Conservation (phyloP, 2,329 filamentous ascomycete species). For the Diaporthe citriasiana region DNA sequence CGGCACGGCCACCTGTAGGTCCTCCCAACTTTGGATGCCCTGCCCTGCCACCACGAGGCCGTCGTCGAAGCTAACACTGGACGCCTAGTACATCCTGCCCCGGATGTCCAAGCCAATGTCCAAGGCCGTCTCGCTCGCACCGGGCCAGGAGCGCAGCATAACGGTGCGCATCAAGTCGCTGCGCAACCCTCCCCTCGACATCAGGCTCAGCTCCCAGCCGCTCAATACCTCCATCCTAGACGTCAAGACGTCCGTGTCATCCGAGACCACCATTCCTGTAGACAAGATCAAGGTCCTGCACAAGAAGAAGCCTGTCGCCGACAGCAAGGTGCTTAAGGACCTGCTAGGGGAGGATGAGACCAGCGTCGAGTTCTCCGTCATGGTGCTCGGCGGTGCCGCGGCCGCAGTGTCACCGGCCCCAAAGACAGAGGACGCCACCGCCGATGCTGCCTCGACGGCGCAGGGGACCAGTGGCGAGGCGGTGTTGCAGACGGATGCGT, state of each 20-base stretch:
- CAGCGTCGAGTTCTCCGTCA: constrained; percentile 83
- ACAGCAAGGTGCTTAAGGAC: constrained; percentile 84
- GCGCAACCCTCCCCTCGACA: constrained; percentile 79
- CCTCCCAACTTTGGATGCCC: constrained; percentile 19
- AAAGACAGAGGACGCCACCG: constrained; percentile 58
- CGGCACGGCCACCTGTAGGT: constrained; percentile 81
- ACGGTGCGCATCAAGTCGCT: constrained; percentile 80
- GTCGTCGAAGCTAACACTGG: constrained; percentile 37
- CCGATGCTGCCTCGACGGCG: constrained; percentile 58
- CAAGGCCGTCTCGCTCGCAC: constrained; percentile 57
- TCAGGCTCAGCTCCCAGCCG: constrained; percentile 74
- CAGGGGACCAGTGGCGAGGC: constrained; percentile 69
- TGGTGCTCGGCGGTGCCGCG: constrained; percentile 55
- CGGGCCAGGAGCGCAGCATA: constrained; percentile 66
- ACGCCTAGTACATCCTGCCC: constrained; percentile 77
- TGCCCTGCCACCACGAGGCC: constrained; percentile 7
- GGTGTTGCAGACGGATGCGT: constrained; percentile 77
- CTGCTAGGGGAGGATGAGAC: constrained; percentile 70
- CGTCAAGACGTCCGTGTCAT: constrained; percentile 78
- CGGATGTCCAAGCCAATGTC: constrained; percentile 69
- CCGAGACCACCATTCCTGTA: constrained; percentile 73
- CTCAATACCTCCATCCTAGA: constrained; percentile 82
- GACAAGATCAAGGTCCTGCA: constrained; percentile 89
- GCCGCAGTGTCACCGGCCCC: constrained; percentile 51
- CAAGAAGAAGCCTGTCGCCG: constrained; percentile 87